These are phyloP conservation scores for Rhizodiscina lignyota DNA, from an alignment of 495 filamentous ascomycete genomes.

Conservation along the genomic window DNA sequence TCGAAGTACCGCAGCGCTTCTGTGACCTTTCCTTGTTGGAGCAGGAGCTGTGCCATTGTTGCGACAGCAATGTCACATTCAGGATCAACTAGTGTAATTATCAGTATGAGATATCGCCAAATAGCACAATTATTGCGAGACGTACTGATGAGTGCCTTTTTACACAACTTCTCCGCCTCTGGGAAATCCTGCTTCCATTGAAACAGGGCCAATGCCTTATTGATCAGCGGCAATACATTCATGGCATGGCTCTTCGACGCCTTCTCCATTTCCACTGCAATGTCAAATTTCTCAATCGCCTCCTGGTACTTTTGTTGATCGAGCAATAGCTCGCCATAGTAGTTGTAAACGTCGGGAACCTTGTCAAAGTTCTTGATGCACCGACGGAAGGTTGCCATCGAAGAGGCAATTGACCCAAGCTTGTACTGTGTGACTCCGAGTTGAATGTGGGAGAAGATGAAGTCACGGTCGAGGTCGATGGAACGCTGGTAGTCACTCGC, in stretches of 20 bases:
- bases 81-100: constrained; percentile 58
- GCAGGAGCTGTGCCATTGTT: constrained; percentile 95
- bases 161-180: constrained; percentile 89
- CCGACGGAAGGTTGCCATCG: constrained; percentile 93
- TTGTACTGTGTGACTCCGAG: constrained; percentile 99
- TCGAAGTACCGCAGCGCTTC: constrained; percentile 96
- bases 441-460: constrained; percentile 99
- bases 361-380: constrained; percentile 97
- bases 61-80: constrained; percentile 98
- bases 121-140: constrained; percentile 7
- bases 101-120: constrained; percentile 7
- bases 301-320: constrained; percentile 92
- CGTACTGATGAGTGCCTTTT: constrained; percentile 95
- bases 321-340: constrained; percentile 94
- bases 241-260: constrained; percentile 80
- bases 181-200: constrained; percentile 94
- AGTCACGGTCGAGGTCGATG: constrained; percentile 84
- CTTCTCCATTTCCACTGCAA: constrained; percentile 94
- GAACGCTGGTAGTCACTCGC: constrained; percentile 99
- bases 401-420: constrained; percentile 95
- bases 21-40: constrained; percentile 93
- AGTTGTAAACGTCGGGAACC: constrained; percentile 97
- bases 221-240: constrained; percentile 95
- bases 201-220: constrained; percentile 93
- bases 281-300: constrained; percentile 97